Conservation (phyloP, 306 rosid genomes). For the Ceratonia siliqua region DNA sequence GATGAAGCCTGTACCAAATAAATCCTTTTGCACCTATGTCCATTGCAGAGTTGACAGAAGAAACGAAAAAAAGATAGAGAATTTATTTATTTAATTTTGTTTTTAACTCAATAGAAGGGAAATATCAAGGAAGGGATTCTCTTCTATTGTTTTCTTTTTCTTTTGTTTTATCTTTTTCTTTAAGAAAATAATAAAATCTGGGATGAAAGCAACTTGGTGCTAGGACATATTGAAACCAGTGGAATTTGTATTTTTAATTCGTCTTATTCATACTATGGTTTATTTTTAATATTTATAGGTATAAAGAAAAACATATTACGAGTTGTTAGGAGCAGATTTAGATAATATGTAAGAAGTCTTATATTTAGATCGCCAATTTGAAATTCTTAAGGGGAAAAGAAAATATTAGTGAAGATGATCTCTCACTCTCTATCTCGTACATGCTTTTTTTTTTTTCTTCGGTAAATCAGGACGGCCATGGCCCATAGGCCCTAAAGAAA, state of each 20-base stretch:
- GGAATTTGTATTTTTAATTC: not conserved
- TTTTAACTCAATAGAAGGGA: not conserved
- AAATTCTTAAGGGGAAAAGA: too few relatives aligned
- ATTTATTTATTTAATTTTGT: not conserved
- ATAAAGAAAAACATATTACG: not conserved
- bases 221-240: not conserved
- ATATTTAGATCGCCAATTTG: too few relatives aligned
- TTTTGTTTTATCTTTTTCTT: not conserved
- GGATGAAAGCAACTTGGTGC: slow-evolving; percentile 7
- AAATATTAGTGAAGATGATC: too few relatives aligned
- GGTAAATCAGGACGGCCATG: too few relatives aligned
- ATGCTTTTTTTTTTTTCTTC: too few relatives aligned
- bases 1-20: slow-evolving; percentile 46
- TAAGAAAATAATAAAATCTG: not conserved
- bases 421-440: too few relatives aligned
- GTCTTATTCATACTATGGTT: not conserved
- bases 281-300: too few relatives aligned
- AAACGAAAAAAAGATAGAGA: not conserved
- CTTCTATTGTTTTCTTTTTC: not conserved
- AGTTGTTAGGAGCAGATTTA: too few relatives aligned
- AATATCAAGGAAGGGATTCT: not conserved
- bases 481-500: too few relatives aligned
- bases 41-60: not conserved
- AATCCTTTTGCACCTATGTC: not conserved
- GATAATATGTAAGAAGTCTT: too few relatives aligned